Percentiles rank a stretch among this genome's conserved stretches.
Evolutionary conservation across 305 asterid genomes (phyloP).

Genomic region (Plantago coronopus): DNA sequence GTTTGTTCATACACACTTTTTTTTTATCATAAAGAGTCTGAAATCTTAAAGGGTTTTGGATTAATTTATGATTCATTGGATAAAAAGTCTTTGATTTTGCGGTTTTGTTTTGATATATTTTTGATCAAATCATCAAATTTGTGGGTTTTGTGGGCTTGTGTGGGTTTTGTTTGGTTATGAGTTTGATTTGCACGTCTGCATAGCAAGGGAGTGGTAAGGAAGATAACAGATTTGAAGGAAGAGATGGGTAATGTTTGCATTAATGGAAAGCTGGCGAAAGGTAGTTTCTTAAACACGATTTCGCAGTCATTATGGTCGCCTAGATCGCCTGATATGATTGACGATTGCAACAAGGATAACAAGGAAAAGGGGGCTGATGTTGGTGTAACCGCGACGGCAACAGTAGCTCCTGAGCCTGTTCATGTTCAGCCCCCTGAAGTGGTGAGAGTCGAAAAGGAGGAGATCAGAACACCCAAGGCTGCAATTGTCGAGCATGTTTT

Average conservation of each 20-base stretch:
- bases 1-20: too few species aligned
- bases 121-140: neutral
- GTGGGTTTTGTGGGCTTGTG: neutral
- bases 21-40: neutral
- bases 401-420: constrained; percentile 37
- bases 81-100: neutral
- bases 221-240: neutral
- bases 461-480: neutral
- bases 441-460: constrained; percentile 25
- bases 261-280: constrained; percentile 47
- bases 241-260: constrained; percentile 75
- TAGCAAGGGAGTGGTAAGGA: neutral
- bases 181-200: too few species aligned
- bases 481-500: constrained; percentile 12
- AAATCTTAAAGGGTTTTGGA: neutral
- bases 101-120: neutral
- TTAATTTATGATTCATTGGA: neutral
- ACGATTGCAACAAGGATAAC: constrained; percentile 13
- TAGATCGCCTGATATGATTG: constrained; percentile 32
- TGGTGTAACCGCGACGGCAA: constrained; percentile 22
- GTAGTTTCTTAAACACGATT: constrained; percentile 44
- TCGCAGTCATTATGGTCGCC: constrained; percentile 53
- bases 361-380: constrained; percentile 27
- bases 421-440: constrained; percentile 47
- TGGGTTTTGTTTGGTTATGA: too few species aligned